Conservation (phyloP, 2,329 filamentous ascomycete genomes). For the Fonsecaea nubica region DNA sequence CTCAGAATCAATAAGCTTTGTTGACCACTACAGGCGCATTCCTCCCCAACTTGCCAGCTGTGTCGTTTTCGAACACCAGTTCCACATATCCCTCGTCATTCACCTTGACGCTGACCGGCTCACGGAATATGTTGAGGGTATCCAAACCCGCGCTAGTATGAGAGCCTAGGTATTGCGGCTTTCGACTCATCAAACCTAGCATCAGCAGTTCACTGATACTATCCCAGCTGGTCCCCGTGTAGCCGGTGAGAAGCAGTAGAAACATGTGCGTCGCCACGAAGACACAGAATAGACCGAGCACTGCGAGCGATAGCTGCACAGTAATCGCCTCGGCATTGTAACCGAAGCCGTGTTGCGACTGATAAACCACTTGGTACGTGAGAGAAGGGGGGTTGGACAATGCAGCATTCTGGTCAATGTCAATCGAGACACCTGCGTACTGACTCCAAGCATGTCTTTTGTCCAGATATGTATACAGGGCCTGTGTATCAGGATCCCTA, state of each 20-base stretch:
- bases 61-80: not conserved
- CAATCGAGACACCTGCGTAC: not conserved
- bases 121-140: not conserved
- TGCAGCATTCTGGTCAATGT: not conserved
- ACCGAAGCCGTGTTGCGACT: conserved; percentile 13
- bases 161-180: not conserved
- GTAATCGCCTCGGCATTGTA: conserved; percentile 16
- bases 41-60: not conserved
- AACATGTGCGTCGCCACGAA: conserved; percentile 13
- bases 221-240: conserved; percentile 24
- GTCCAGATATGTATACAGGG: not conserved
- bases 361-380: not conserved
- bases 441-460: not conserved
- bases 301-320: conserved; percentile 10
- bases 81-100: not conserved
- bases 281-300: conserved; percentile 15
- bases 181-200: conserved; percentile 12
- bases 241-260: conserved; percentile 11
- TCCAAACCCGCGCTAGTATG: not conserved
- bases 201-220: conserved; percentile 25
- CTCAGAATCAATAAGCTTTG: conserved; percentile 1
- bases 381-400: not conserved
- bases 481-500: not conserved
- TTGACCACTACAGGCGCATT: not conserved
- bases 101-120: not conserved